Conservation (phyloP, 352 stramenopile genomes). For the Hyaloperonospora brassicae region DNA sequence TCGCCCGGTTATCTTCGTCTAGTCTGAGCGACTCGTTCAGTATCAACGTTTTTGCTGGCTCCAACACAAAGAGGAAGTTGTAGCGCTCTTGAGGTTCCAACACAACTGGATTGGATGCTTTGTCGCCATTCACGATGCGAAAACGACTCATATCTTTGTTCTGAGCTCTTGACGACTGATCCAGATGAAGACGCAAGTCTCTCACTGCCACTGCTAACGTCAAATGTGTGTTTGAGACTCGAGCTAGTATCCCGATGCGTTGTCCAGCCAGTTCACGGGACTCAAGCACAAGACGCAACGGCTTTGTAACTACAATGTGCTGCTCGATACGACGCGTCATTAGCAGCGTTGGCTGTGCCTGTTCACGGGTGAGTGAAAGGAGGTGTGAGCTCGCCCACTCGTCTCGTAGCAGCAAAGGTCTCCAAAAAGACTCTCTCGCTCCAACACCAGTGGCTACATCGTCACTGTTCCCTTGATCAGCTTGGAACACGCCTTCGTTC, state of each 20-base stretch:
- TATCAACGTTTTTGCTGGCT: conserved; percentile 18
- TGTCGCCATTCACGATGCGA: conserved; percentile 29
- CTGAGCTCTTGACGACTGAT: conserved; percentile 28
- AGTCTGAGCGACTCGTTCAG: conserved; percentile 11
- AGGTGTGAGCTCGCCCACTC: conserved; percentile 31
- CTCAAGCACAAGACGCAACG: conserved; percentile 53
- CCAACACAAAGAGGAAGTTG: conserved; percentile 55
- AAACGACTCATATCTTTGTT: conserved; percentile 21
- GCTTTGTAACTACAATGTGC: conserved; percentile 41
- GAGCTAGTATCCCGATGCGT: conserved; percentile 43
- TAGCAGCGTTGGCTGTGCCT: conserved; percentile 30
- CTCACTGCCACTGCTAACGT: conserved; percentile 36
- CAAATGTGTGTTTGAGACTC: conserved; percentile 39
- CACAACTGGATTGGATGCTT: conserved; percentile 50
- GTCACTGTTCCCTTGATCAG: conserved; percentile 2
- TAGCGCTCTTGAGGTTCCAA: conserved; percentile 46
- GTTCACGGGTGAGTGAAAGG: conserved; percentile 41
- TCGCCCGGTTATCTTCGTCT: conserved; percentile 10
- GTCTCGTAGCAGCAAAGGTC: conserved; percentile 26
- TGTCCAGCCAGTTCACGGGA: conserved; percentile 29
- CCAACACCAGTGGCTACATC: background rate
- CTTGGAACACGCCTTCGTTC: conserved; percentile 9
- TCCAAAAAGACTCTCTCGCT: background rate
- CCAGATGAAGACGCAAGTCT: conserved; percentile 60
- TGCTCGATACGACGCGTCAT: conserved; percentile 42